These are phyloP conservation scores for Polytrichum commune DNA, from an alignment of 225 moss, liverwort and hornwort species.

Conservation along the genomic window DNA sequence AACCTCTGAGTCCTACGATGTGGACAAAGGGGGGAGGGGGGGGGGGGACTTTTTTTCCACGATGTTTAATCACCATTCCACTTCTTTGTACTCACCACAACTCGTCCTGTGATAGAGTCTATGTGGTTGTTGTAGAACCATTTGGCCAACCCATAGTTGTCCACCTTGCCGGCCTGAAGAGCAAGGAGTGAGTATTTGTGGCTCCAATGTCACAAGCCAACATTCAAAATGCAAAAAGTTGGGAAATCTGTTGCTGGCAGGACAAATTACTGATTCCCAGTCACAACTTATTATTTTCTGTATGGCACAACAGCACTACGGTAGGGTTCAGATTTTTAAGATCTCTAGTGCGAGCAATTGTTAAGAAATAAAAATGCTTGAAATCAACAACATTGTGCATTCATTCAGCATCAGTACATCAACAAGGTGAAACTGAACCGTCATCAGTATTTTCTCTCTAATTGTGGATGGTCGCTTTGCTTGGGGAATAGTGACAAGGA, in stretches of 20 bases:
- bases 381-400: neutral
- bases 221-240: neutral
- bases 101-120: conserved; percentile 54
- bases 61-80: neutral
- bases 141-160: conserved; percentile 37
- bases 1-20: too few relatives aligned
- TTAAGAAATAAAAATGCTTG: neutral
- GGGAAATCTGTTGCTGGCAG: too few relatives aligned
- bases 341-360: too few relatives aligned
- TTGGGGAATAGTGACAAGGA: neutral
- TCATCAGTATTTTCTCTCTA: too few relatives aligned
- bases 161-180: conserved; percentile 33
- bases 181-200: neutral
- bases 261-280: too few relatives aligned
- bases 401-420: neutral
- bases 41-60: too few relatives aligned
- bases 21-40: too few relatives aligned
- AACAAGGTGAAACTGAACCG: too few relatives aligned
- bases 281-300: too few relatives aligned
- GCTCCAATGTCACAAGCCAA: neutral
- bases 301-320: too few relatives aligned
- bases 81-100: conserved; percentile 62
- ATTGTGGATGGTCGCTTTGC: too few relatives aligned
- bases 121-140: conserved; percentile 71
- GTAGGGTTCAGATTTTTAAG: too few relatives aligned